Conservation (phyloP, 306 rosid genomes). For the Coriaria nepalensis region DNA sequence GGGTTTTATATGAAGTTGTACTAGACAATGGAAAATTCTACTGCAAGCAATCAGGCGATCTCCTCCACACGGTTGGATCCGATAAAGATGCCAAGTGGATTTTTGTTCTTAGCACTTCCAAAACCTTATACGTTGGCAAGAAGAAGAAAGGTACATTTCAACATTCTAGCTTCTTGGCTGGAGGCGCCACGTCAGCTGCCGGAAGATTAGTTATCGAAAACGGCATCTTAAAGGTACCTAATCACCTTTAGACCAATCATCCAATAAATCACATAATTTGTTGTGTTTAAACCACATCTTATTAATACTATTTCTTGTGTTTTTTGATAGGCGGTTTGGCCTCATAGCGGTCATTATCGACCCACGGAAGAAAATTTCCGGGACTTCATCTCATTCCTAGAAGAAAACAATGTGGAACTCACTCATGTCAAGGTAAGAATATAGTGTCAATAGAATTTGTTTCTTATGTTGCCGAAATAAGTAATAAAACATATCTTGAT, state of each 20-base stretch:
- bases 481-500: conserved; percentile 16
- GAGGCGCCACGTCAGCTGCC: conserved; percentile 97
- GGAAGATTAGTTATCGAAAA: conserved; percentile 78
- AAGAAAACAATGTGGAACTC: conserved; percentile 70
- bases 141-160: conserved; percentile 90
- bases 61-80: conserved; percentile 43
- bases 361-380: conserved; percentile 80
- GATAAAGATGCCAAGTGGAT: conserved; percentile 67
- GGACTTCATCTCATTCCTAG: conserved; percentile 72
- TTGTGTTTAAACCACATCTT: background rate
- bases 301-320: conserved; percentile 13
- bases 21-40: conserved; percentile 59
- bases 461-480: conserved; percentile 6
- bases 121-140: conserved; percentile 69
- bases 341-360: conserved; percentile 95
- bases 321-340: conserved; percentile 84
- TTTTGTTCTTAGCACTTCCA: conserved; percentile 89
- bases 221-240: conserved; percentile 70
- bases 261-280: background rate
- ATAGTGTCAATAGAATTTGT: conserved; percentile 3
- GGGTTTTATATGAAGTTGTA: conserved; percentile 77
- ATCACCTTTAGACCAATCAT: too few relatives aligned
- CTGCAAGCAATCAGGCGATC: conserved; percentile 65
- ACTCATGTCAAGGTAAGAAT: conserved; percentile 66
- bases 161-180: conserved; percentile 99